Conservation (phyloP, 1,284 basidiomycete species). For the Ceratobasidium sp. region DNA sequence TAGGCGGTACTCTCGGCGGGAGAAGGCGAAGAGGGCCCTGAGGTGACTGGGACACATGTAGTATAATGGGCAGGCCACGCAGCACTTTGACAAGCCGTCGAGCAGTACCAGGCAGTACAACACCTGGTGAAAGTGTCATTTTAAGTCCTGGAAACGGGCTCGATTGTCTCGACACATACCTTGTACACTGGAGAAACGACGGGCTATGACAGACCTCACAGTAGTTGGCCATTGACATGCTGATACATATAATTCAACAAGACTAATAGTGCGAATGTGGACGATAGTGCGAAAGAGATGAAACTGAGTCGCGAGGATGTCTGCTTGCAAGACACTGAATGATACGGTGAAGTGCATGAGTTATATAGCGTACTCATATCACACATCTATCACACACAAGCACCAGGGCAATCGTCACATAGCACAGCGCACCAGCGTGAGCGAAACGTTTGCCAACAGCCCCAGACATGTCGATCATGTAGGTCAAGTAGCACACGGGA, state of each 20-base stretch:
- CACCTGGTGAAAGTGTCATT: not conserved
- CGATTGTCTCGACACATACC: not conserved
- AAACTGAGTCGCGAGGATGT: not conserved
- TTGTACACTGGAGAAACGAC: constrained; percentile 28
- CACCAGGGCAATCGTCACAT: constrained; percentile 1
- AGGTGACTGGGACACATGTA: constrained; percentile 2
- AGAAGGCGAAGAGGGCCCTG: not conserved
- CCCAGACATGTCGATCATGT: constrained; percentile 2
- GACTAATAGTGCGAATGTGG: not conserved
- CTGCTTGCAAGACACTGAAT: not conserved
- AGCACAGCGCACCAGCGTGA: constrained; percentile 10
- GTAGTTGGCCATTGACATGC: constrained; percentile 18
- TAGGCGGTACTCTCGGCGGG: constrained; percentile 9
- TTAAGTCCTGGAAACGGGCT: not conserved
- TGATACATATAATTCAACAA: not conserved
- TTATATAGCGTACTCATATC: constrained; percentile 7
- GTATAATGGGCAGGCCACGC: constrained; percentile 31
- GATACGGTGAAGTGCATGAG: not conserved
- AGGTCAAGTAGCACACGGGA: not conserved
- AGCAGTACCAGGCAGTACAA: constrained; percentile 25
- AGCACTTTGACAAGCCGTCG: constrained; percentile 28
- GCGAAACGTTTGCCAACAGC: constrained; percentile 10
- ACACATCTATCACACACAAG: not conserved
- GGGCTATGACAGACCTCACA: constrained; percentile 27
- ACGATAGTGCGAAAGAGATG: not conserved